phyloP scores from a whole-genome alignment of 192 early-diverging fungal genomes.

The Helicostylum pulchrum region DNA sequence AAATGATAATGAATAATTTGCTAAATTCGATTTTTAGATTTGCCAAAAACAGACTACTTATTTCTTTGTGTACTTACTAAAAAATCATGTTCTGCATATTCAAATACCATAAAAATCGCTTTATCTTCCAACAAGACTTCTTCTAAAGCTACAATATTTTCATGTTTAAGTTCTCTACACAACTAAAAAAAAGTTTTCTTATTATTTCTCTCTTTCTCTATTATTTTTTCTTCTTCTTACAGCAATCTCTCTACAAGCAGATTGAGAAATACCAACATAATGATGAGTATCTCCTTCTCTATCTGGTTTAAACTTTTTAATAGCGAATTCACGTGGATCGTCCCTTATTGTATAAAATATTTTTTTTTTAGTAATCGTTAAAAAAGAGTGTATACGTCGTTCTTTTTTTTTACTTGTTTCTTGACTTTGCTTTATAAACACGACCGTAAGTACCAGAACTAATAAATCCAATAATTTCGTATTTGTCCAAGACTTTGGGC shows the following conservation, averaged over 20 bases:
- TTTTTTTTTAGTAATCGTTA: background rate
- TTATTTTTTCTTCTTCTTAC: constrained; percentile 32
- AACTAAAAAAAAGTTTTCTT: constrained; percentile 41
- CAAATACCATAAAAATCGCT: constrained; percentile 95
- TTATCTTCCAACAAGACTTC: constrained; percentile 92
- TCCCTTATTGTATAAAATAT: constrained; percentile 17
- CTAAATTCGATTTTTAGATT: constrained; percentile 22
- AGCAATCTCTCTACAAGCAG: constrained; percentile 90
- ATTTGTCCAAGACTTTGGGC: constrained; percentile 64
- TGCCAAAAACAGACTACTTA: background rate
- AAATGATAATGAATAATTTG: constrained; percentile 91
- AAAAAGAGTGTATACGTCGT: constrained; percentile 9
- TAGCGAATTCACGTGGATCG: constrained; percentile 71
- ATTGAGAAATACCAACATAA: constrained; percentile 85
- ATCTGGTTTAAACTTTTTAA: constrained; percentile 97
- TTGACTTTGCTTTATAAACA: constrained; percentile 86
- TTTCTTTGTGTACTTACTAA: constrained; percentile 44
- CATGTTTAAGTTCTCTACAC: constrained; percentile 86
- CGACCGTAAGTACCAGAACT: constrained; percentile 96
- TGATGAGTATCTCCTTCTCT: constrained; percentile 80
- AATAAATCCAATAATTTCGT: constrained; percentile 87
- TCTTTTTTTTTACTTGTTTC: constrained; percentile 35
- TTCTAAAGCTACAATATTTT: constrained; percentile 82
- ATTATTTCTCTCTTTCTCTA: background rate
- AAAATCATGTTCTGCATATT: constrained; percentile 94